Conservation (phyloP, 768 basidiomycete genomes). For the Tulasnella sp. region DNA sequence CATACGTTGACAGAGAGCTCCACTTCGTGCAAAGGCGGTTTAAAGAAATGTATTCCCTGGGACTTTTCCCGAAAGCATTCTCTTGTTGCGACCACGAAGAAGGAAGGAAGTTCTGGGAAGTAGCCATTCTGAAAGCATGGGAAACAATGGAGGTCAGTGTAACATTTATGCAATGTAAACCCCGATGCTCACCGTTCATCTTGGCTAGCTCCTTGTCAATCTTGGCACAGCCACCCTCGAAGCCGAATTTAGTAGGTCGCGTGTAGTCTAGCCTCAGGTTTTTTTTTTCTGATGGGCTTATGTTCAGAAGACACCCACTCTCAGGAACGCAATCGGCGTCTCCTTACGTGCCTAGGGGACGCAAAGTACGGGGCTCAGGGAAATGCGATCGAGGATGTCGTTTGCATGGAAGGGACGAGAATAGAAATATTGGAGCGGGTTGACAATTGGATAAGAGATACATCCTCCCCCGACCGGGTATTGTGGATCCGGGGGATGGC, state of each 20-base stretch:
- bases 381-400: constrained; percentile 62
- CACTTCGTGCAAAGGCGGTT: too few species aligned
- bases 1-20: too few species aligned
- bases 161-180: background rate
- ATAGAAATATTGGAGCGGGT: background rate
- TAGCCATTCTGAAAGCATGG: background rate
- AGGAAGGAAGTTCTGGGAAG: too few species aligned
- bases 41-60: too few species aligned
- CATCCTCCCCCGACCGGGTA: background rate
- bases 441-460: background rate
- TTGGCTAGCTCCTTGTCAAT: background rate
- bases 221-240: background rate
- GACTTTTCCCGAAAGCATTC: too few species aligned
- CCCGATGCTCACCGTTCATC: background rate
- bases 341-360: constrained; percentile 98
- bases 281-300: constrained; percentile 46
- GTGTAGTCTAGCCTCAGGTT: too few species aligned
- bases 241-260: too few species aligned
- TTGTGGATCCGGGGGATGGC: background rate
- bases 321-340: constrained; percentile 56
- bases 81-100: too few species aligned
- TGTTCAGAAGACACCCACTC: background rate
- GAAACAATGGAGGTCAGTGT: background rate
- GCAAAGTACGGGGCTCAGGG: constrained; percentile 92
- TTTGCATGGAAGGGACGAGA: background rate